These are phyloP conservation scores for Uronychia binucleata DNA, from an alignment of 73 alveolate genomes.

Conservation along the genomic window DNA sequence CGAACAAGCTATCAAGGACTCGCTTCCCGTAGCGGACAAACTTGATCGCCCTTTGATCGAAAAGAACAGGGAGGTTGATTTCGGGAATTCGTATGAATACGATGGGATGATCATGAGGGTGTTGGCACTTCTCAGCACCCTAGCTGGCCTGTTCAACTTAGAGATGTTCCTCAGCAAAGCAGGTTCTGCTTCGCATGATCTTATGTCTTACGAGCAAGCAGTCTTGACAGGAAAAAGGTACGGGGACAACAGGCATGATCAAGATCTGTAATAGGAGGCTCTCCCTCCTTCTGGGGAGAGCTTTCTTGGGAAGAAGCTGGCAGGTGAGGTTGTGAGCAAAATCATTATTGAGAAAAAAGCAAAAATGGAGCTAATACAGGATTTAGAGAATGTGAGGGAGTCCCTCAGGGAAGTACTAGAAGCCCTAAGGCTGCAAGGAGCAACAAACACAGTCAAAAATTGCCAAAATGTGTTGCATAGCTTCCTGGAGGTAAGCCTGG, in stretches of 20 bases:
- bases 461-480: too few species aligned
- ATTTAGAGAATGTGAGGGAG: neutral
- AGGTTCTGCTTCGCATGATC: slow-evolving; percentile 25
- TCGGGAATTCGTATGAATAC: slow-evolving; percentile 10
- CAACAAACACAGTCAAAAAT: too few species aligned
- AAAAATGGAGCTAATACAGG: slow-evolving; percentile 33
- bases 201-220: slow-evolving; percentile 15
- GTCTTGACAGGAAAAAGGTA: slow-evolving; percentile 31
- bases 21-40: slow-evolving; percentile 3
- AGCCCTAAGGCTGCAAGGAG: too few species aligned
- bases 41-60: neutral
- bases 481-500: too few species aligned
- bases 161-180: slow-evolving; percentile 24
- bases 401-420: neutral
- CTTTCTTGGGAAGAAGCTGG: neutral
- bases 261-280: neutral
- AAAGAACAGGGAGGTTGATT: neutral
- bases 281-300: too few species aligned
- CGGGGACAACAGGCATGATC: slow-evolving; percentile 32
- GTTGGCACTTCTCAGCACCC: neutral
- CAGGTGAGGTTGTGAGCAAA: slow-evolving; percentile 11
- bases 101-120: slow-evolving; percentile 1
- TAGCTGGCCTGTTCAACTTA: slow-evolving; percentile 14
- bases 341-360: slow-evolving; percentile 14
- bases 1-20: neutral